Percentiles rank a stretch among this genome's conserved stretches.
Evolutionary conservation across 257 asterid genomes (phyloP).

Genomic region (Nicotiana obtusifolia): DNA sequence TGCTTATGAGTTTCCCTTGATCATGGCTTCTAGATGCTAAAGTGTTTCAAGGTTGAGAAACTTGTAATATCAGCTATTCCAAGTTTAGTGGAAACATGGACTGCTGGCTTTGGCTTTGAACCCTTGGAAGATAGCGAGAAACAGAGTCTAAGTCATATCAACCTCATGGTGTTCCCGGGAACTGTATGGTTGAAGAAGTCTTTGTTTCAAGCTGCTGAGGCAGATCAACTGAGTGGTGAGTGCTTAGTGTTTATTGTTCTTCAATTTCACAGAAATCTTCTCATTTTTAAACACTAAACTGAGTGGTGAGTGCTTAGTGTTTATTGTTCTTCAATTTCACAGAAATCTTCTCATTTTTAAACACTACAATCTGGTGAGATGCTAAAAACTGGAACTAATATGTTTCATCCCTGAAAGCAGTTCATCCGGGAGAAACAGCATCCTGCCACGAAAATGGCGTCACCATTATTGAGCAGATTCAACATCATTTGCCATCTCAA

Average conservation of each 20-base stretch:
- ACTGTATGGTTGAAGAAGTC: conserved; percentile 76
- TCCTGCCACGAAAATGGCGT: not conserved
- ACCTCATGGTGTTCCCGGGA: conserved; percentile 93
- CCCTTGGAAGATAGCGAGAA: conserved; percentile 67
- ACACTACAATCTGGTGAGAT: not conserved
- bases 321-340: not conserved
- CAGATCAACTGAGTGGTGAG: conserved; percentile 34
- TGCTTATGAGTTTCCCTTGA: not conserved
- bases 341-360: not conserved
- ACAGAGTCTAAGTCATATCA: conserved; percentile 49
- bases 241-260: not conserved
- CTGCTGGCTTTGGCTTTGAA: conserved; percentile 75
- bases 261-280: not conserved
- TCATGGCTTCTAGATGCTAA: conserved; percentile 57
- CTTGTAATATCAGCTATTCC: conserved; percentile 90
- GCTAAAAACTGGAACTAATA: not conserved
- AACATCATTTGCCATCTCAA: not conserved
- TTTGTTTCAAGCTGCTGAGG: conserved; percentile 24
- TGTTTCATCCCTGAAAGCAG: conserved; percentile 15
- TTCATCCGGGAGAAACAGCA: conserved; percentile 5
- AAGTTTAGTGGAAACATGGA: conserved; percentile 83
- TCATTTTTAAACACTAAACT: not conserved
- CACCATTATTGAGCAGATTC: not conserved
- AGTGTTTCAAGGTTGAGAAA: conserved; percentile 65
- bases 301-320: conserved; percentile 29